Evolutionary conservation across 2,329 filamentous ascomycete species (phyloP).

Genomic region (Cordyceps fumosorosea): DNA sequence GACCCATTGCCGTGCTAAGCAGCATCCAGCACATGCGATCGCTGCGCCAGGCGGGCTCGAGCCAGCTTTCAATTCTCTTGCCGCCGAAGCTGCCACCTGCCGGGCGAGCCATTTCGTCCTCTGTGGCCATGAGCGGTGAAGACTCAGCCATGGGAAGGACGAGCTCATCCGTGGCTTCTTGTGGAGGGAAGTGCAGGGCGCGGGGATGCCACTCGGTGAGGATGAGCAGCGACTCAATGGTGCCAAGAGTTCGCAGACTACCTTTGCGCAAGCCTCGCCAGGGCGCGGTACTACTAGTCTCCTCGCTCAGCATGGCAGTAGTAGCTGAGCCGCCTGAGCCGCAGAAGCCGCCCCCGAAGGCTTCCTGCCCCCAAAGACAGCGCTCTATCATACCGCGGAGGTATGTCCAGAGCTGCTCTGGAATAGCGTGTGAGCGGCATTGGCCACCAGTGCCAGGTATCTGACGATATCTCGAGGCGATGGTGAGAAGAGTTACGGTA

Average conservation of each 20-base stretch:
- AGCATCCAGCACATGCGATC: conserved; percentile 99
- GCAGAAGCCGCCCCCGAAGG: conserved; percentile 84
- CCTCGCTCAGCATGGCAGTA: conserved; percentile 40
- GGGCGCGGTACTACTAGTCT: conserved; percentile 62
- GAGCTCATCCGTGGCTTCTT: conserved; percentile 65
- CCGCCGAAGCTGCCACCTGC: conserved; percentile 61
- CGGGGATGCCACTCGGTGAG: conserved; percentile 96
- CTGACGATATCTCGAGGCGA: conserved; percentile 78
- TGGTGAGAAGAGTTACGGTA: conserved; percentile 83
- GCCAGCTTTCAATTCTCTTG: conserved; percentile 85
- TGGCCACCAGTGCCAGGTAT: conserved; percentile 73
- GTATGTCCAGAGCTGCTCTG: conserved; percentile 93
- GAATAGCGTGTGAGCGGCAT: conserved; percentile 83
- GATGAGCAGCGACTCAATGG: conserved; percentile 88
- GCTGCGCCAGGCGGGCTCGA: conserved; percentile 90
- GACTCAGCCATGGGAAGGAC: conserved; percentile 55
- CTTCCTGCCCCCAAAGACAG: conserved; percentile 92
- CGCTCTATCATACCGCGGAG: conserved; percentile 92
- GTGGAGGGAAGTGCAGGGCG: conserved; percentile 85
- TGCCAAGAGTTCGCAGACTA: conserved; percentile 82
- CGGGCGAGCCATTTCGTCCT: conserved; percentile 26
- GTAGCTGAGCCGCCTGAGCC: conserved; percentile 48
- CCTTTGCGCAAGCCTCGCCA: conserved; percentile 66
- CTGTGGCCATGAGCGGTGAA: conserved; percentile 33
- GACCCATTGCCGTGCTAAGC: conserved; percentile 79